Evolutionary conservation across 139 green algal genomes (phyloP), one percentile per base, ranked within the genome.

Genomic region (Chlamydomonas schloesseri): DNA sequence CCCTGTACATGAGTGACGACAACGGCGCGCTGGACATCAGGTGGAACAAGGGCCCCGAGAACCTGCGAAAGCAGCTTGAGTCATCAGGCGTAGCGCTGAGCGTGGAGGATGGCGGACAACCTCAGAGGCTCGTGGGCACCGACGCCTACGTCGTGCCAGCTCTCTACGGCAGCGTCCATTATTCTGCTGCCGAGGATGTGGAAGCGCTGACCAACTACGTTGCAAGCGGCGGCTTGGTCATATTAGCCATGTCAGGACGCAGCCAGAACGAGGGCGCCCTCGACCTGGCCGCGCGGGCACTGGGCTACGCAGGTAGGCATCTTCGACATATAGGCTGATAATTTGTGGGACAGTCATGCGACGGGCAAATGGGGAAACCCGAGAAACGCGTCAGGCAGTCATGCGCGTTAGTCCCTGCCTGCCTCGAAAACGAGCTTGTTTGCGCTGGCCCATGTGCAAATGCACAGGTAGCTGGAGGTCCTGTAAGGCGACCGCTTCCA

Each of bases 101-200:
- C 5, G 8, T 50, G 42, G 42, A 5, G 8, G 5, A 13, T 8
- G 42, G 8, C 8, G 42, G 42, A 13, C 42, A 50, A 8, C 42
- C 42, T 5, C 42, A n/a, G n/a, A n/a, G 42, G 8, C 42, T 50
- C 6, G 57, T 62, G 18, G 72, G 81, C 10, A n/a, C 75, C 24
- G 46, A 69, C 36, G 85, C 73, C 34, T 87, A 90, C 68, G 31
- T 85, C 21, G 69, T 85, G 20, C 79, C 79, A 0, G 21, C 31
- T 37, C 67, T 70, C 31, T 69, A 69, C 34, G 79, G 79, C 4
- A 3, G 29, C 21, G n/a, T 20, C 1, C 68, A 57, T 6, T 85
- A 76, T 26, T 20, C 29, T 0, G 5, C 47, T 2, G 47, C 31
- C 20, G 46, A 85, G 79, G 46, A 85, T 21, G 75, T 84, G 78